Evolutionary conservation across 495 filamentous ascomycete species (phyloP).

Genomic region (Penicillium waksmanii): DNA sequence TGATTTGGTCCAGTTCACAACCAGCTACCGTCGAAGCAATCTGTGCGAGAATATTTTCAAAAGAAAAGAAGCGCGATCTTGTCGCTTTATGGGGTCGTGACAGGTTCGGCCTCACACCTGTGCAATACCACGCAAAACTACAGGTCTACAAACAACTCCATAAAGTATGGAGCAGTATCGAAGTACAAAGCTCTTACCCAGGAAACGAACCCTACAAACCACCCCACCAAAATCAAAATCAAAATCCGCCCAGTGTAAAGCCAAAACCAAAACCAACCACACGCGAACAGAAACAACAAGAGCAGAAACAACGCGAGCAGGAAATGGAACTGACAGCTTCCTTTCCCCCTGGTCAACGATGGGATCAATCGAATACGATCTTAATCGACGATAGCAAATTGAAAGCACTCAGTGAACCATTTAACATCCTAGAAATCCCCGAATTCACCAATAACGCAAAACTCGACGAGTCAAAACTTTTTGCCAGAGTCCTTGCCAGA

Average conservation of each 20-base stretch:
- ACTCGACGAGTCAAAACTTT: slow-evolving; percentile 36
- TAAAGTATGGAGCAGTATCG: slow-evolving; percentile 66
- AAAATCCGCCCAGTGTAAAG: not conserved
- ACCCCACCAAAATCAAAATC: not conserved
- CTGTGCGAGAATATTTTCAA: slow-evolving; percentile 50
- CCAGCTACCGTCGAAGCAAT: slow-evolving; percentile 70
- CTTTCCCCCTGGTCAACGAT: slow-evolving; percentile 37
- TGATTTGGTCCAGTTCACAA: slow-evolving; percentile 89
- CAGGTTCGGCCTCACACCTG: slow-evolving; percentile 63
- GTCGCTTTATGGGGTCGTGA: slow-evolving; percentile 82
- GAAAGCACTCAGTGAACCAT: slow-evolving; percentile 82
- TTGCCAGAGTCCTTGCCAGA: slow-evolving; percentile 35
- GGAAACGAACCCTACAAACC: slow-evolving; percentile 8
- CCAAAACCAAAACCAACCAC: slow-evolving; percentile 3
- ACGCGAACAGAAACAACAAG: not conserved
- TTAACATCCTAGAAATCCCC: slow-evolving; percentile 78
- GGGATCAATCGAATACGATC: slow-evolving; percentile 86
- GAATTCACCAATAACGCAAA: slow-evolving; percentile 59
- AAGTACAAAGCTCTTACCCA: slow-evolving; percentile 55
- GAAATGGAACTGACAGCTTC: not conserved
- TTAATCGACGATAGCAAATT: slow-evolving; percentile 81
- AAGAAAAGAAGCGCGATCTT: slow-evolving; percentile 47
- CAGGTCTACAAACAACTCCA: slow-evolving; percentile 87
- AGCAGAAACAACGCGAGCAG: slow-evolving; percentile 3
- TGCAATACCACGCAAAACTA: slow-evolving; percentile 69